Evolutionary conservation across 1,284 basidiomycete species (phyloP), one percentile per base, ranked within the genome.

Genomic region (Mycosarcoma maydis): DNA sequence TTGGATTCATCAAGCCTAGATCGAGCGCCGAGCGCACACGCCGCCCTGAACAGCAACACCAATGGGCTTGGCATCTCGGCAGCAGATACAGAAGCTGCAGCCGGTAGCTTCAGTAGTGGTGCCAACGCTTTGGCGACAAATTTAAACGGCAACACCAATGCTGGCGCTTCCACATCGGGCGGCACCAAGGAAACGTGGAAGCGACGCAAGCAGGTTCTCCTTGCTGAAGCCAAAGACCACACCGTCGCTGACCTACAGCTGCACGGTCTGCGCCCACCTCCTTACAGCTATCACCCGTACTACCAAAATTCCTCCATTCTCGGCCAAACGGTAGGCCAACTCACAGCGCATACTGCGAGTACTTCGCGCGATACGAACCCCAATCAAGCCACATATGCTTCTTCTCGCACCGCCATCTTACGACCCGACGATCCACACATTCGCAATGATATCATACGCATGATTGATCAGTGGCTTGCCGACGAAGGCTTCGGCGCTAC

Each of bases 391-490:
- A 65, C 69, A 2, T 50, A 53, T 29, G 60, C 65, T 8, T 70
- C 73, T 11, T 51, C 62, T 0, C 70, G 58, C 13, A 73, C 76
- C 8, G 78, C 76, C 32, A 71, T 79, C n/a, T 58, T 79, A 27
- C 64, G 69, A 5, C 77, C 72, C 29, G 66, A 69, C 43, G 72
- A 76, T 26, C 60, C 74, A 6, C 50, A 51, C 22, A 61, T 80
- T 16, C 60, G 71, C 17, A 67, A 74, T 46, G 77, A 80, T 40
- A 75, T 80, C 32, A 71, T 80, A 9, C 71, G 75, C 27, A 73
- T 80, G 55, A 83, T 85, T 44, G 74, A 80, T 17, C 83, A 85
- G 55, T 85, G 84, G 71, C 81, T 85, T 8, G 78, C 81, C 20
- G 80, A 83, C 17, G 71, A 82, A 33, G 79, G 82, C 0, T 80